A percentile compares a stretch with the other conserved stretches of the same genome.
phyloP scores from a whole-genome alignment of 768 basidiomycete species.

The Agaricus subrufescens region DNA sequence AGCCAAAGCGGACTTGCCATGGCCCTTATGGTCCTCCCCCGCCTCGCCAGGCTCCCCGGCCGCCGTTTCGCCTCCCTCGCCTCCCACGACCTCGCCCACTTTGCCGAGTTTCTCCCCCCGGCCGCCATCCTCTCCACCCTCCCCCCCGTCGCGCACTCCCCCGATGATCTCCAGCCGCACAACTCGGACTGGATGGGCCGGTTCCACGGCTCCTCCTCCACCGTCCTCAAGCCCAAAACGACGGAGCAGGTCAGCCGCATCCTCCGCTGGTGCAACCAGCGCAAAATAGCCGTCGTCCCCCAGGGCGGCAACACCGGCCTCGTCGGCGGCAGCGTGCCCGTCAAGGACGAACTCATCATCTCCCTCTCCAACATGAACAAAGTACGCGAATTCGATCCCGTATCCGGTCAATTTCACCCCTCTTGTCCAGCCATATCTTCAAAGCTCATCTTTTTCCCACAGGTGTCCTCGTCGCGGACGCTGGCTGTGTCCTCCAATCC shows the following conservation, averaged over 20 bases:
- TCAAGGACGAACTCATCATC: conserved; percentile 83
- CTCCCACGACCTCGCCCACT: conserved; percentile 58
- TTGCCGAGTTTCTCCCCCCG: conserved; percentile 58
- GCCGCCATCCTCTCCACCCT: conserved; percentile 68
- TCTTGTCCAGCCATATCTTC: conserved; percentile 1
- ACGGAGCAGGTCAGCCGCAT: conserved; percentile 86
- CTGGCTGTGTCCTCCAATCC: conserved; percentile 88
- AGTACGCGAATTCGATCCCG: conserved; percentile 78
- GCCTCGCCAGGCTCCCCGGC: conserved; percentile 16
- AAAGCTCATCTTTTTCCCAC: conserved; percentile 9
- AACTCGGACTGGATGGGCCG: conserved; percentile 98
- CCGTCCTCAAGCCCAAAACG: conserved; percentile 86
- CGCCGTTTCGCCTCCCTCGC: conserved; percentile 44
- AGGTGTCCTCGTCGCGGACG: conserved; percentile 92
- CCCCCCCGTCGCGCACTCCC: conserved; percentile 11
- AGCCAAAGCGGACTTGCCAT: not conserved
- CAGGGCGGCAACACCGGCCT: conserved; percentile 99
- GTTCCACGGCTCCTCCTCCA: conserved; percentile 78
- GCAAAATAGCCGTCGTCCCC: conserved; percentile 85
- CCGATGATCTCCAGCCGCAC: conserved; percentile 68
- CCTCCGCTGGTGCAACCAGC: conserved; percentile 79
- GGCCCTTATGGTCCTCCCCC: conserved; percentile 8
- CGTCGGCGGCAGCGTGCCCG: conserved; percentile 90
- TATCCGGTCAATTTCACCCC: conserved; percentile 54
- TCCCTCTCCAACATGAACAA: conserved; percentile 79